These are phyloP conservation scores for Puccinellia tenuiflora DNA, from an alignment of 176 grass and related monocot genomes.

Conservation along the genomic window DNA sequence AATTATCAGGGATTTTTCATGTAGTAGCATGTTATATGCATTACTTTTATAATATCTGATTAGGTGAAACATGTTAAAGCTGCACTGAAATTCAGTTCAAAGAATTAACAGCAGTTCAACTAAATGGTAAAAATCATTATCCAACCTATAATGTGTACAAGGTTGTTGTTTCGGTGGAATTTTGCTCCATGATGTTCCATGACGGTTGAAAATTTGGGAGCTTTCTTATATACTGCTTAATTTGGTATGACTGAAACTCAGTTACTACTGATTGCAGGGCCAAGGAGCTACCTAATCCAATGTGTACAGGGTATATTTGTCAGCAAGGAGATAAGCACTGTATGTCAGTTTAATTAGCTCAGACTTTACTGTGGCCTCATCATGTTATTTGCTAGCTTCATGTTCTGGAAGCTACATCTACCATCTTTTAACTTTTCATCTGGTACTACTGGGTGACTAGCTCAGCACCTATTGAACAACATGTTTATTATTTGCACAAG, in stretches of 20 bases:
- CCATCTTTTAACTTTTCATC: neutral
- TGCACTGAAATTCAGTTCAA: neutral
- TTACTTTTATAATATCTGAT: neutral
- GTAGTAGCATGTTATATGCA: neutral
- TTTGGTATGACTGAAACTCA: neutral
- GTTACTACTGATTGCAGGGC: constrained; percentile 18
- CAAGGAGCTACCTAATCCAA: constrained; percentile 51
- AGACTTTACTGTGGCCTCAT: too few relatives aligned
- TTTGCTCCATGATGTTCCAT: too few relatives aligned
- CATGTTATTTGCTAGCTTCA: neutral
- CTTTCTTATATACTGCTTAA: neutral
- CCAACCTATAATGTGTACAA: too few relatives aligned
- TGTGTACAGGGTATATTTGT: constrained; percentile 39
- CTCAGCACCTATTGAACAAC: neutral
- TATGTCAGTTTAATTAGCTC: too few relatives aligned
- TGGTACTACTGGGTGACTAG: neutral
- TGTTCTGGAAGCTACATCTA: too few relatives aligned
- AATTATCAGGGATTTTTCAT: neutral
- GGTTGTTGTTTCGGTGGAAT: too few relatives aligned
- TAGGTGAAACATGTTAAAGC: neutral
- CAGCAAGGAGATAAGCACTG: too few relatives aligned
- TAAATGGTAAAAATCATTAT: too few relatives aligned
- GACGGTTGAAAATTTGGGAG: too few relatives aligned
- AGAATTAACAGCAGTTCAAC: too few relatives aligned
- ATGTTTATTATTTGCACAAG: neutral